Evolutionary conservation across 116 monocot species (phyloP), one percentile per base, ranked within the genome.

Genomic region (Trichopus zeylanicus): DNA sequence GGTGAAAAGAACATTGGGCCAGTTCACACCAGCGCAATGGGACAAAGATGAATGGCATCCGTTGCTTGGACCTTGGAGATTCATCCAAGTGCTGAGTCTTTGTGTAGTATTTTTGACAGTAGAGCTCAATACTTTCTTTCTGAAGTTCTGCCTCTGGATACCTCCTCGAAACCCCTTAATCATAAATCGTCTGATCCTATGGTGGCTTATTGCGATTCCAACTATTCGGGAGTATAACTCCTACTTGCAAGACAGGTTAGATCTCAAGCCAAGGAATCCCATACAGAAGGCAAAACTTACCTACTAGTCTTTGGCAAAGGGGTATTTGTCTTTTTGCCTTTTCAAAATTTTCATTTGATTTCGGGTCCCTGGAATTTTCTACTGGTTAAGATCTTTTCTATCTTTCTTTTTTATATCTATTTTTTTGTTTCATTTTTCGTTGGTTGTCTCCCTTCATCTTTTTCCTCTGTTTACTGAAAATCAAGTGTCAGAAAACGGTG

Each of bases 21-120:
- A 98, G 51, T 98, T 98, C 53, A 98, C 98, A 11, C 98, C 98
- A 12, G 98, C 98, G 56, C 74, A 69, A 28, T 98, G 98, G 98
- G 98, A 98, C 65, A 98, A 91, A 68, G 98, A 98, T 71, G 79
- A 91, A 37, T 98, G 98, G 98, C 70, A 85, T 33, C 98, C 98
- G 55, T 64, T 91, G 37, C 78, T 78, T 28, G 92, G 98, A 4
- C 98, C 98, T 15, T 91, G 87, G 92, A 78, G 98, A 75, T 98
- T 98, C 56, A 70, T 91, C 42, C 98, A 98, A 73, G 98, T 98
- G 53, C 67, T 91, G 7, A 70, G 65, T 60, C 82, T 98, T 21
- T 91, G 91, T 55, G 66, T 88, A 22, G 78, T 80, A 5, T 85
- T 98, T 54, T 77, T 98, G 87, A 85, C 77, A 0, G 98, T 98